phyloP scores from a whole-genome alignment of 257 asterid genomes.

The Solanum pinnatisectum region DNA sequence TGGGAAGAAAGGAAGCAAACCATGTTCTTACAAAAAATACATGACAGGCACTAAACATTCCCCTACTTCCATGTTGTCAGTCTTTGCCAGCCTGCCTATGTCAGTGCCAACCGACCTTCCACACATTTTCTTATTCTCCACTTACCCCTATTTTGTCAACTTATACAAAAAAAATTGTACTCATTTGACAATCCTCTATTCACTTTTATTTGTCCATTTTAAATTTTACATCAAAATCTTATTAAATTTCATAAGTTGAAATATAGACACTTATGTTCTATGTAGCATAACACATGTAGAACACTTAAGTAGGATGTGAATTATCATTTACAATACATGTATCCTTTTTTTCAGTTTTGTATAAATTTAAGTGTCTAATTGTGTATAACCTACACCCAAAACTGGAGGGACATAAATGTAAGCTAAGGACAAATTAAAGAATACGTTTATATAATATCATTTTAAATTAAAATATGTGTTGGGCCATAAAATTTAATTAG shows the following conservation, averaged over 20 bases:
- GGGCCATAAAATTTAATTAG: background rate
- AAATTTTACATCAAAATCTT: background rate
- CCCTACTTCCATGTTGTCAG: background rate
- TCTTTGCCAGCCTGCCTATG: background rate
- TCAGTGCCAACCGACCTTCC: background rate
- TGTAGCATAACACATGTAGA: too few relatives aligned
- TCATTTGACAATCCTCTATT: too few relatives aligned
- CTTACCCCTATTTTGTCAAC: background rate
- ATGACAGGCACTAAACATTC: background rate
- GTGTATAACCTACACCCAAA: background rate
- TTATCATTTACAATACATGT: too few relatives aligned
- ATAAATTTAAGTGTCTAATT: too few relatives aligned
- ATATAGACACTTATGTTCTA: too few relatives aligned
- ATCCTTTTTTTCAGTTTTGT: accelerated
- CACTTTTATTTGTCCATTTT: too few relatives aligned
- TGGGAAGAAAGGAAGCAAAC: background rate
- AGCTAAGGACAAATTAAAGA: accelerated
- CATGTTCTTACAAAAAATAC: background rate
- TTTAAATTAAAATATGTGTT: background rate
- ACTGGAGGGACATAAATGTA: background rate
- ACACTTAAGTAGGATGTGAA: too few relatives aligned
- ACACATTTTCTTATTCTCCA: background rate
- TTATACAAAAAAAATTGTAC: too few relatives aligned
- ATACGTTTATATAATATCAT: too few relatives aligned
- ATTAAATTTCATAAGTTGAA: background rate